phyloP scores from a whole-genome alignment of 495 filamentous ascomycete genomes.

The Entonaema liquescens region DNA sequence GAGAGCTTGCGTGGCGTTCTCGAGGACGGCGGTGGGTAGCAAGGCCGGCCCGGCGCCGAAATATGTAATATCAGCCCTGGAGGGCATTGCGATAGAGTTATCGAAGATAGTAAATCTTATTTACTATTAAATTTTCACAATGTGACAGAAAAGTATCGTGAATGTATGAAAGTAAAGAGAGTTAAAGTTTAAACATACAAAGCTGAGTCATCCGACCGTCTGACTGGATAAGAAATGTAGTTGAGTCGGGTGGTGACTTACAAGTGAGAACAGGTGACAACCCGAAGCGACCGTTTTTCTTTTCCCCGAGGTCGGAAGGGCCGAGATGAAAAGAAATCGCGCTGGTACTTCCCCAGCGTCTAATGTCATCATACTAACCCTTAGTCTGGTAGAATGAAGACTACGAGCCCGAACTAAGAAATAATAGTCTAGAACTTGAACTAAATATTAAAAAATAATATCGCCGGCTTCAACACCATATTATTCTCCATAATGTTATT shows the following conservation, averaged over 20 bases:
- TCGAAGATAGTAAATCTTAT: neutral
- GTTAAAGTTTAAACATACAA: neutral
- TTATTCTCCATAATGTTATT: neutral
- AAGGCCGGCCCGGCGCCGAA: conserved; percentile 89
- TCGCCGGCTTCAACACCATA: neutral
- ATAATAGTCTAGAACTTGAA: neutral
- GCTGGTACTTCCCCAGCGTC: conserved; percentile 20
- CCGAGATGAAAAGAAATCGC: conserved; percentile 26
- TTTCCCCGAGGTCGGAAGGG: conserved; percentile 31
- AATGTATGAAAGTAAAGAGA: neutral
- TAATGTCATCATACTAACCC: conserved; percentile 14
- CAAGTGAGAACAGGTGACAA: conserved; percentile 34
- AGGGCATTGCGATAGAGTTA: conserved; percentile 53
- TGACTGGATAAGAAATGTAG: conserved; percentile 11
- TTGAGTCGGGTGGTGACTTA: neutral
- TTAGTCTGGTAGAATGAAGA: conserved; percentile 22
- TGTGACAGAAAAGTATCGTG: neutral
- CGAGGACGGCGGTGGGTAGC: conserved; percentile 80
- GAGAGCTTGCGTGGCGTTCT: conserved; percentile 75
- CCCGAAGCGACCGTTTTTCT: neutral
- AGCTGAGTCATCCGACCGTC: conserved; percentile 27
- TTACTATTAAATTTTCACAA: neutral
- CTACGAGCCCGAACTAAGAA: conserved; percentile 16
- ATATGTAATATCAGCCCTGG: conserved; percentile 72
- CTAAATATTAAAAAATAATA: neutral